phyloP scores from a whole-genome alignment of 441 rosid genomes.

The Brassica hybrid region DNA sequence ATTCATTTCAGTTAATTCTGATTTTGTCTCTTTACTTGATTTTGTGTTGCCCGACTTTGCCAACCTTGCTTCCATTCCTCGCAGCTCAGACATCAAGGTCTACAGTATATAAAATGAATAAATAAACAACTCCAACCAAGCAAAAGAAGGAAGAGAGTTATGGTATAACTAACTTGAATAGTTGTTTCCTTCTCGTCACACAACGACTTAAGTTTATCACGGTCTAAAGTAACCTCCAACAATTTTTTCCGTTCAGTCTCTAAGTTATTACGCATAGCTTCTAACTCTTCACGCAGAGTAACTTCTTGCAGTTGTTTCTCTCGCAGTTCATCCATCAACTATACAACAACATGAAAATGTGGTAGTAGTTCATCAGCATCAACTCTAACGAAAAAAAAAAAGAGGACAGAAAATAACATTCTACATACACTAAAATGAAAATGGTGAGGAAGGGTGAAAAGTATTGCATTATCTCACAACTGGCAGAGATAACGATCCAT shows the following conservation, averaged over 20 bases:
- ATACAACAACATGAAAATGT: slow-evolving; percentile 37
- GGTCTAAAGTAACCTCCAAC: slow-evolving; percentile 56
- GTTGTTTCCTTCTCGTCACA: slow-evolving; percentile 71
- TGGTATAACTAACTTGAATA: slow-evolving; percentile 65
- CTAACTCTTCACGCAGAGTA: slow-evolving; percentile 73
- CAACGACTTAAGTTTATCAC: slow-evolving; percentile 60
- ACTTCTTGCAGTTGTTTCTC: slow-evolving; percentile 70
- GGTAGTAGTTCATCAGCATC: slow-evolving; percentile 14
- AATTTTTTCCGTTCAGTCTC: slow-evolving; percentile 67
- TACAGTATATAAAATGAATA: slow-evolving; percentile 39
- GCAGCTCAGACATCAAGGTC: slow-evolving; percentile 69
- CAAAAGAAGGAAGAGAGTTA: slow-evolving; percentile 21
- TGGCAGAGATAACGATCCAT: not conserved
- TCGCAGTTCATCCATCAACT: slow-evolving; percentile 77
- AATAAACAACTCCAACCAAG: slow-evolving; percentile 23
- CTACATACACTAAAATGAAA: slow-evolving; percentile 15
- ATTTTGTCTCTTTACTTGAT: slow-evolving; percentile 51
- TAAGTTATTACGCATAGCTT: slow-evolving; percentile 60
- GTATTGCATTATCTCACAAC: slow-evolving; percentile 9
- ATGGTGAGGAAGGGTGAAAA: slow-evolving; percentile 17
- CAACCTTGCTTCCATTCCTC: slow-evolving; percentile 62
- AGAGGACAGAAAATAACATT: slow-evolving; percentile 18
- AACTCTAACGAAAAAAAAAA: slow-evolving; percentile 11
- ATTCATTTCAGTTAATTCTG: slow-evolving; percentile 49
- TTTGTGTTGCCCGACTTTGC: slow-evolving; percentile 53